A percentile compares a stretch with the other conserved stretches of the same genome.
phyloP scores from a whole-genome alignment of 805 yeast species.

The Cyberlindnera maritima region DNA sequence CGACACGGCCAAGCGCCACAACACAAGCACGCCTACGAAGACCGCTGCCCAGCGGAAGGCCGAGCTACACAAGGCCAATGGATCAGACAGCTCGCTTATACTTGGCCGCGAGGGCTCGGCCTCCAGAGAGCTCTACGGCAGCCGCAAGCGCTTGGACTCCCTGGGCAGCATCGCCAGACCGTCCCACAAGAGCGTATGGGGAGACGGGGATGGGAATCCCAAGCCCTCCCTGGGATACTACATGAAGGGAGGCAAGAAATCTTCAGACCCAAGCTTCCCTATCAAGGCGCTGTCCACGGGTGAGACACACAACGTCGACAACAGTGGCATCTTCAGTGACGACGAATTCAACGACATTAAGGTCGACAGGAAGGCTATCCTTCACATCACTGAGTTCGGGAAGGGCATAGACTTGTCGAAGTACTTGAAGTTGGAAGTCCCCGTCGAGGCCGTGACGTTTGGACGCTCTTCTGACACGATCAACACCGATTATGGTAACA shows the following conservation, averaged over 20 bases:
- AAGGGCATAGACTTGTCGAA: background rate
- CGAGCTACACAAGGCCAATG: background rate
- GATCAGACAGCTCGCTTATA: background rate
- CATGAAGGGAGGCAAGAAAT: background rate
- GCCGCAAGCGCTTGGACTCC: background rate
- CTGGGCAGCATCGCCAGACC: background rate
- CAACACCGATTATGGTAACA: background rate
- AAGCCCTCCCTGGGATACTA: background rate
- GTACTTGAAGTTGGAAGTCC: background rate
- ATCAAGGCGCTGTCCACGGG: background rate
- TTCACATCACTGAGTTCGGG: background rate
- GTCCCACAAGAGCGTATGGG: background rate
- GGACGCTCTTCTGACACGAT: background rate
- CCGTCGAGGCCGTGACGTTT: slow-evolving; percentile 2
- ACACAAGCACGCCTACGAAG: background rate
- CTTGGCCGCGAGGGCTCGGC: background rate
- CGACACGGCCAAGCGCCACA: background rate
- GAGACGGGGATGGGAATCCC: background rate
- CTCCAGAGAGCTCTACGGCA: background rate
- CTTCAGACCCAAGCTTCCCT: no score
- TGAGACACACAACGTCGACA: background rate
- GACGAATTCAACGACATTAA: slow-evolving; percentile 11
- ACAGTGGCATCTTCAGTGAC: slow-evolving; percentile 10
- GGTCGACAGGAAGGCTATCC: background rate
- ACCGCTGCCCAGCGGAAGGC: background rate